phyloP scores from a whole-genome alignment of 257 asterid genomes.

The Verbascum thapsus region DNA sequence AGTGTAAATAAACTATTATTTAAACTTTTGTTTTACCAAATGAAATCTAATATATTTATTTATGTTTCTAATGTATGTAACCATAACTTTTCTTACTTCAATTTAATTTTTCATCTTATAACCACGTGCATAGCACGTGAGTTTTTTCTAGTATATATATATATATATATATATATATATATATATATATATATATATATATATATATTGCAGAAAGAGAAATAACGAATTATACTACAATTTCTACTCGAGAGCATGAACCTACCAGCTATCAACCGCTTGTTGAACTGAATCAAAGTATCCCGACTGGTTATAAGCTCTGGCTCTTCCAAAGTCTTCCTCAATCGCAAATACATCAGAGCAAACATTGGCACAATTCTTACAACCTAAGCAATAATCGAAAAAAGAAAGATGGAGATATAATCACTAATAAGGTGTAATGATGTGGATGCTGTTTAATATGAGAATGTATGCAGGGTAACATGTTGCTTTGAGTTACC shows the following conservation, averaged over 20 bases:
- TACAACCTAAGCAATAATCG: slow-evolving; percentile 67
- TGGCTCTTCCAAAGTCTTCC: slow-evolving; percentile 98
- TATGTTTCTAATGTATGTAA: no score
- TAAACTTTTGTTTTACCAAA: no score
- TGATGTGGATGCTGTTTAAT: neutral
- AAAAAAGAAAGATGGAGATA: neutral
- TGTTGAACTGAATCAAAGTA: slow-evolving; percentile 63
- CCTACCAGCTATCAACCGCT: slow-evolving; percentile 95
- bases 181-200: no score
- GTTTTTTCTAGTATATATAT: no score
- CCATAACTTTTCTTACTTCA: no score
- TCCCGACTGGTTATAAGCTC: slow-evolving; percentile 83
- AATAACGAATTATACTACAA: slow-evolving; percentile 1
- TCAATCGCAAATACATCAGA: slow-evolving; percentile 75
- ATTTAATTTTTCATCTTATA: no score
- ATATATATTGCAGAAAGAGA: neutral
- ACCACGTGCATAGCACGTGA: no score
- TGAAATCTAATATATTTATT: no score
- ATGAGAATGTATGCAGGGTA: neutral
- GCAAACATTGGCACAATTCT: slow-evolving; percentile 91
- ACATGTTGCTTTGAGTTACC: neutral
- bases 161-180: no score
- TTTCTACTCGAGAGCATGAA: slow-evolving; percentile 13
- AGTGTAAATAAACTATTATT: no score
- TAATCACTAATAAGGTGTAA: neutral